These are phyloP conservation scores for Ustilago nuda DNA, from an alignment of 1,284 basidiomycete genomes.

Conservation along the genomic window DNA sequence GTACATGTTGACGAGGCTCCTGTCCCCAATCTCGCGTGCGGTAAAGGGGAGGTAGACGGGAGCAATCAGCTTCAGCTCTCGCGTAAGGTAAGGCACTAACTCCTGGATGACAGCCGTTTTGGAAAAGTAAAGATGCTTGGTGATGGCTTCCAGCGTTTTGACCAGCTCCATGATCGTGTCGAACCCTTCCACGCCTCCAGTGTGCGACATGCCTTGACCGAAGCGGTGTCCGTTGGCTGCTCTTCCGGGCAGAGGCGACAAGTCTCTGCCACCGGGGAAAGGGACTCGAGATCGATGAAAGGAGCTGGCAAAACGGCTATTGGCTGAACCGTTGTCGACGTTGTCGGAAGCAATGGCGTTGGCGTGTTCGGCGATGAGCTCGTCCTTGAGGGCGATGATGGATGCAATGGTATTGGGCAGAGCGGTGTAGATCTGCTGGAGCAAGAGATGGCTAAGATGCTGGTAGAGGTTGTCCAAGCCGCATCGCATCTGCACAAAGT, in stretches of 20 bases:
- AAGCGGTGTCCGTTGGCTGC: background rate
- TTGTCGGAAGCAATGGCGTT: background rate
- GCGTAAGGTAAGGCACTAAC: conserved; percentile 8
- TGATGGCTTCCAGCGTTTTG: background rate
- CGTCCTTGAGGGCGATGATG: background rate
- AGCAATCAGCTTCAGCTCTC: conserved; percentile 5
- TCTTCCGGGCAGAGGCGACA: background rate
- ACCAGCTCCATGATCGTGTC: conserved; percentile 10
- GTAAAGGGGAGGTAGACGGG: conserved; percentile 26
- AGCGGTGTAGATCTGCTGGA: conserved; percentile 8
- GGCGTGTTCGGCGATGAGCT: conserved; percentile 1
- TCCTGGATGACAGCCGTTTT: conserved; percentile 4
- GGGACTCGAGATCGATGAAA: background rate
- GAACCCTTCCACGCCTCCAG: conserved; percentile 6
- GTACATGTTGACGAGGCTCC: background rate
- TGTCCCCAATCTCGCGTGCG: conserved; percentile 8
- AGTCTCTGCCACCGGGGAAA: background rate
- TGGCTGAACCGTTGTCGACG: background rate
- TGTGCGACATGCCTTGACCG: too few species aligned
- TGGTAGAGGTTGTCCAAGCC: conserved; percentile 19
- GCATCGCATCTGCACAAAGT: conserved; percentile 22
- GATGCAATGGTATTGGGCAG: conserved; percentile 11
- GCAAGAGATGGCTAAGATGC: conserved; percentile 24
- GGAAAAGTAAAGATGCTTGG: conserved; percentile 7
- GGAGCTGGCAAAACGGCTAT: background rate